phyloP scores from a whole-genome alignment of 768 basidiomycete genomes.

The Termitomyces sp. region DNA sequence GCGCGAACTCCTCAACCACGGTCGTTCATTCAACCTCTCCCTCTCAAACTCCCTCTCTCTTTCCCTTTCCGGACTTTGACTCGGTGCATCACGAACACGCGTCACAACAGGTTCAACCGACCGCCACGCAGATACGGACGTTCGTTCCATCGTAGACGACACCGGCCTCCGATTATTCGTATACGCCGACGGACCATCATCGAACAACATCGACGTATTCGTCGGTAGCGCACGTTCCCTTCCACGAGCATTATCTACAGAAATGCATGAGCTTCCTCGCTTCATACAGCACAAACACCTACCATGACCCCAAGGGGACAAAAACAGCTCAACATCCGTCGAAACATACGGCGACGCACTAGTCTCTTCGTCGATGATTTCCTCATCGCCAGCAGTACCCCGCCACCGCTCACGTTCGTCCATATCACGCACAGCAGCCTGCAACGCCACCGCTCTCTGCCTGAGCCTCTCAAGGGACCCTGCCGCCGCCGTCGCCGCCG shows the following conservation, averaged over 20 bases:
- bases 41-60: neutral
- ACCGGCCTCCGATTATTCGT: neutral
- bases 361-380: too few relatives aligned
- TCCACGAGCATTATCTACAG: neutral
- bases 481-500: neutral
- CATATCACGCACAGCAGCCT: constrained; percentile 1
- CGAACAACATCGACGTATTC: constrained; percentile 7
- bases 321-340: neutral
- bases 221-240: constrained; percentile 2
- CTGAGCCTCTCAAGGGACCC: neutral
- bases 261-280: neutral
- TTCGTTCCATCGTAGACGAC: neutral
- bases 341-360: neutral
- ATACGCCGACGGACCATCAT: neutral
- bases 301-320: neutral
- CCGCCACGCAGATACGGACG: neutral
- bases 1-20: neutral
- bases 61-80: neutral
- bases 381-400: too few relatives aligned
- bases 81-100: neutral
- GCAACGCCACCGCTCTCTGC: neutral
- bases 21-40: neutral
- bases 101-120: neutral
- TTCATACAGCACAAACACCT: neutral
- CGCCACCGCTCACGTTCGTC: neutral